A percentile compares a stretch with the other conserved stretches of the same genome.
These are phyloP conservation scores for Myxozyma vanderwaltii DNA, from an alignment of 805 yeast genomes.

Conservation along the genomic window DNA sequence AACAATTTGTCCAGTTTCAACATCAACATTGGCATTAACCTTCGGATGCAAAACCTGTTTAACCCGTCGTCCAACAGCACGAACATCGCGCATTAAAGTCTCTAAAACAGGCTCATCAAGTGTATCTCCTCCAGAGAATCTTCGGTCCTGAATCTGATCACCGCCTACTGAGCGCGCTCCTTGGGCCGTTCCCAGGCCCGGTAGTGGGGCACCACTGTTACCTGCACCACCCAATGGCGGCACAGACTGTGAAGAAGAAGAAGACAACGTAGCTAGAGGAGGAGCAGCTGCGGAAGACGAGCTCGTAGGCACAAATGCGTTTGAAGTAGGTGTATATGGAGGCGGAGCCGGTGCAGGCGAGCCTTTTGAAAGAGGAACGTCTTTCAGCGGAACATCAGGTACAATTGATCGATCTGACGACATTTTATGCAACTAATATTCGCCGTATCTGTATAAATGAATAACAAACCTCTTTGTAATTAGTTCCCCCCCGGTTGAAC, in stretches of 20 bases:
- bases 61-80: slow-evolving; percentile 49
- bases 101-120: slow-evolving; percentile 67
- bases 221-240: not conserved
- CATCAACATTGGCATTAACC: slow-evolving; percentile 34
- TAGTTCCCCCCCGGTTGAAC: too few species aligned
- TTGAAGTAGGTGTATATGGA: slow-evolving; percentile 10
- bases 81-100: slow-evolving; percentile 54
- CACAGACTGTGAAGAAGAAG: not conserved
- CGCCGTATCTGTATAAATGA: too few species aligned
- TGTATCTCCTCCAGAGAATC: slow-evolving; percentile 69
- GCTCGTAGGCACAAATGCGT: slow-evolving; percentile 12
- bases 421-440: too few species aligned
- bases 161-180: slow-evolving; percentile 29
- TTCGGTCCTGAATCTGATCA: slow-evolving; percentile 48
- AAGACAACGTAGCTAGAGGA: too few species aligned
- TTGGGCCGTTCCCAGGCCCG: not conserved
- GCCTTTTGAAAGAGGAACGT: not conserved
- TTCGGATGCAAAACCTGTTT: slow-evolving; percentile 50
- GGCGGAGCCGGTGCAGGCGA: slow-evolving; percentile 13
- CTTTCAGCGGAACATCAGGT: slow-evolving; percentile 18
- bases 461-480: not conserved
- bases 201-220: not conserved
- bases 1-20: slow-evolving; percentile 34
- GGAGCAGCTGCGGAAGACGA: slow-evolving; percentile 14
- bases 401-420: slow-evolving; percentile 25